Base-by-base conservation (phyloP, 495 filamentous ascomycete species). In the Aspergillus ellipticus region DNA sequence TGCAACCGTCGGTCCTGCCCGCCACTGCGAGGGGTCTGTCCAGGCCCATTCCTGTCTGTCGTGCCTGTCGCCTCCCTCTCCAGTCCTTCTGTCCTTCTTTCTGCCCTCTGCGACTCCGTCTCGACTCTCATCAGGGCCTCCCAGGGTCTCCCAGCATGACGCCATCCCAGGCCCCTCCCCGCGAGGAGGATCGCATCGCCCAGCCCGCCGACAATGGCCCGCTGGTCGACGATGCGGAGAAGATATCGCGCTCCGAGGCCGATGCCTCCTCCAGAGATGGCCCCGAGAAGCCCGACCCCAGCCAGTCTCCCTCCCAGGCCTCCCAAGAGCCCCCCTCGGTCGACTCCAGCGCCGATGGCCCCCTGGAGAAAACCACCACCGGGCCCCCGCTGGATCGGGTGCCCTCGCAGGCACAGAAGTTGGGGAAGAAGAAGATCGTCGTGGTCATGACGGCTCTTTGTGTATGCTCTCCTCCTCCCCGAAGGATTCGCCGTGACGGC, bases 361-460 rank as follows among this genome's bases (percentile, higher is more conserved):
- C 57, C 10, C 45, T 56, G 3, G 69, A 72, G 42, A 65, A 66
- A 22, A 45, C 53, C 13, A 11, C 54, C 2, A 55, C 54, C 6
- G 69, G 62, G 7, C 59, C 63, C 13, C 54, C 70, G 42, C 62
- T 75, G n/a, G 72, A 71, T 35, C 66, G 62, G 16, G 62, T 66
- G 2, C 64, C 69, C 1, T 77, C 75, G 0, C 72, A 79, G 58
- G 69, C 70, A 2, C 65, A 72, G 8, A 70, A 70, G 46, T 63
- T 80, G 65, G 75, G 77, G 22, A 76, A 74, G 60, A 75, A 74
- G 53, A 77, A 80, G 66, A 73, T 78, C 29, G 58, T 67, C 3
- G 60, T 79, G 17, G 74, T 82, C 21, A 82, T 82, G 78, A 53
- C 49, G 4, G 77, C 79, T 2, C 71, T 82, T 46, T 80, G 76